Percentiles rank a stretch among this genome's conserved stretches.
These are phyloP conservation scores for Saccharum officinarum DNA, from an alignment of 176 grass and related monocot species.

Conservation along the genomic window DNA sequence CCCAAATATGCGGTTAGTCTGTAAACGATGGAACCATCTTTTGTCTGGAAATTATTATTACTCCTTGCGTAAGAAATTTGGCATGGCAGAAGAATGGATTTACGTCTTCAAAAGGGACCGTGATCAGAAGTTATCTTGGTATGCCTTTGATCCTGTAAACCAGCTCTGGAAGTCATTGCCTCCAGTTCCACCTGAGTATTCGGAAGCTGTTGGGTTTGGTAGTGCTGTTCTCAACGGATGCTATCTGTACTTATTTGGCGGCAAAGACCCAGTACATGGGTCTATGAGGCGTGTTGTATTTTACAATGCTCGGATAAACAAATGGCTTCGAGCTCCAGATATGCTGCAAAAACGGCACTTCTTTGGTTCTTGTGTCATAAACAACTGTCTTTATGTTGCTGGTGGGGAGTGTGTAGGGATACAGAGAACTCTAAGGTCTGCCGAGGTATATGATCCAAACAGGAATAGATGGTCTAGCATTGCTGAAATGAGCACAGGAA, in stretches of 20 bases:
- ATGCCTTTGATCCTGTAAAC: conserved; percentile 85
- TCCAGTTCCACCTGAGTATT: conserved; percentile 79
- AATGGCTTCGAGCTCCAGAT: conserved; percentile 90
- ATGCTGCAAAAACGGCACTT: conserved; percentile 85
- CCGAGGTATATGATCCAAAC: conserved; percentile 82
- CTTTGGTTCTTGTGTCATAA: conserved; percentile 87
- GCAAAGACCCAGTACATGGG: conserved; percentile 70
- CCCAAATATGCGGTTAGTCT: conserved; percentile 67
- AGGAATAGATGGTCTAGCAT: conserved; percentile 82
- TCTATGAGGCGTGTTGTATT: conserved; percentile 91
- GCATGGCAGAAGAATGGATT: conserved; percentile 87
- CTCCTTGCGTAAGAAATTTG: conserved; percentile 71
- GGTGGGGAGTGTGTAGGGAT: conserved; percentile 92
- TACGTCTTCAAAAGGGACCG: conserved; percentile 82
- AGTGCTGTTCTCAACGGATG: conserved; percentile 77
- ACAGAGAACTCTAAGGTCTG: conserved; percentile 73
- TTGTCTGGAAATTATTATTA: conserved; percentile 88
- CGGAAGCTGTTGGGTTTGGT: conserved; percentile 78
- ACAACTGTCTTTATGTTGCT: conserved; percentile 89
- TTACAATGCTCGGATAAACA: conserved; percentile 89
- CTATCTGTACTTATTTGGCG: conserved; percentile 91
- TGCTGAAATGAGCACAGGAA: conserved; percentile 75
- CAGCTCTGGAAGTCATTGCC: conserved; percentile 82
- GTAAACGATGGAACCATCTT: conserved; percentile 79
- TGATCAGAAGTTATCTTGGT: conserved; percentile 85